Evolutionary conservation across 2,329 filamentous ascomycete species (phyloP).

Genomic region (Podosphaera fusca): DNA sequence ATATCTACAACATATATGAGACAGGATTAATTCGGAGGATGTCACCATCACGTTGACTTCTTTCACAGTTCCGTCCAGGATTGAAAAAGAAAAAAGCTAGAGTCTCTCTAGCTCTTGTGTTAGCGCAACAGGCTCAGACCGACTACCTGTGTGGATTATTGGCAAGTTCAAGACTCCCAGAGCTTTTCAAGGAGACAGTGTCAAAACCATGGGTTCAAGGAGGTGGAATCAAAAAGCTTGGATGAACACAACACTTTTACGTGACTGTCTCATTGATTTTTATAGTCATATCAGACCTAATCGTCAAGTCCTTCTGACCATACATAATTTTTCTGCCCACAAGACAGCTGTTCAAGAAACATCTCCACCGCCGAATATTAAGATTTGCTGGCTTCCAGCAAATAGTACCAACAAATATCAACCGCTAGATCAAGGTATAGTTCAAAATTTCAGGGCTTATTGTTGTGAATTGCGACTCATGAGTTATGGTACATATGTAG

Average conservation of each 20-base stretch:
- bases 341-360: background rate
- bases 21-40: background rate
- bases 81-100: background rate
- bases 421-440: constrained; percentile 1
- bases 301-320: background rate
- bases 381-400: constrained; percentile 1
- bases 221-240: background rate
- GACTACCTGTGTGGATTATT: constrained; percentile 1
- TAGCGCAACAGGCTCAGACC: background rate
- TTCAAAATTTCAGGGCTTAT: background rate
- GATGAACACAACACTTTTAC: constrained; percentile 1
- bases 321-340: constrained; percentile 1
- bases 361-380: constrained; percentile 1
- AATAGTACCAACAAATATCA: background rate
- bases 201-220: too few relatives aligned
- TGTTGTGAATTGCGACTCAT: too few relatives aligned
- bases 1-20: background rate
- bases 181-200: background rate
- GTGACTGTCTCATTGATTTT: background rate
- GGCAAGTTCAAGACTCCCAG: background rate
- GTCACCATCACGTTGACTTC: constrained; percentile 18
- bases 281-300: background rate
- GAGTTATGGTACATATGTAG: too few relatives aligned
- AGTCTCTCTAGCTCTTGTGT: background rate
- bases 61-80: constrained; percentile 11